Evolutionary conservation across 352 stramenopile species (phyloP).

Genomic region (Phytophthora colocasiae): DNA sequence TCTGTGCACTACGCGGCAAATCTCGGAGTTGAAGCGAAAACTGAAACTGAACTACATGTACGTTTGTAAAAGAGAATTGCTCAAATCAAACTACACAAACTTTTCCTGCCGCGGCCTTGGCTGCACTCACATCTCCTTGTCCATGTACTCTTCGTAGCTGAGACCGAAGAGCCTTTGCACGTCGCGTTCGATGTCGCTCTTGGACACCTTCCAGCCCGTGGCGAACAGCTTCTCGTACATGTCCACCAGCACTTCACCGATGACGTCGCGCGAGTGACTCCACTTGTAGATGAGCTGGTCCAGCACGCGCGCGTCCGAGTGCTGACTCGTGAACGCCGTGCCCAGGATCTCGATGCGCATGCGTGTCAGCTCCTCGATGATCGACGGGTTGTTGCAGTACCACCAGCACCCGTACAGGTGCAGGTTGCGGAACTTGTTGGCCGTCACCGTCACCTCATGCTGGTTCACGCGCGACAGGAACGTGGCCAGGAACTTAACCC

Average conservation of each 20-base stretch:
- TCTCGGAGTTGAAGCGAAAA: too few species aligned
- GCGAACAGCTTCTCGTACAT: conserved; percentile 90
- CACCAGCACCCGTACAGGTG: conserved; percentile 96
- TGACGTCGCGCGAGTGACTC: conserved; percentile 91
- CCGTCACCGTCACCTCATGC: conserved; percentile 94
- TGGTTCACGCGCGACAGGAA: conserved; percentile 94
- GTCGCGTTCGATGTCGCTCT: conserved; percentile 87
- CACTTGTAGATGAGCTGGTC: conserved; percentile 97
- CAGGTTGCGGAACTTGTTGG: conserved; percentile 95
- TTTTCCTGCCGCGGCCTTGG: too few species aligned
- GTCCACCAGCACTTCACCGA: conserved; percentile 86
- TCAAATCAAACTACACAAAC: too few species aligned
- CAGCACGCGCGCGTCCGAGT: conserved; percentile 94
- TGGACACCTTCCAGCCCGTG: conserved; percentile 89
- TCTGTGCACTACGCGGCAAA: too few species aligned
- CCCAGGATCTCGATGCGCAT: conserved; percentile 96
- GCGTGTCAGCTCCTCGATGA: conserved; percentile 87
- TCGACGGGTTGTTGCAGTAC: conserved; percentile 97
- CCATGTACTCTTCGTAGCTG: conserved; percentile 94
- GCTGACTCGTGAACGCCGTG: conserved; percentile 94
- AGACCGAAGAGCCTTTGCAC: conserved; percentile 85
- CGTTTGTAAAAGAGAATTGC: too few species aligned
- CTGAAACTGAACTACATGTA: too few species aligned
- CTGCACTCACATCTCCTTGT: conserved; percentile 50
- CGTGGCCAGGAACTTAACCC: conserved; percentile 96